Conservation (phyloP, 371 early-diverging fungal genomes). For the Coemansia sp. region DNA sequence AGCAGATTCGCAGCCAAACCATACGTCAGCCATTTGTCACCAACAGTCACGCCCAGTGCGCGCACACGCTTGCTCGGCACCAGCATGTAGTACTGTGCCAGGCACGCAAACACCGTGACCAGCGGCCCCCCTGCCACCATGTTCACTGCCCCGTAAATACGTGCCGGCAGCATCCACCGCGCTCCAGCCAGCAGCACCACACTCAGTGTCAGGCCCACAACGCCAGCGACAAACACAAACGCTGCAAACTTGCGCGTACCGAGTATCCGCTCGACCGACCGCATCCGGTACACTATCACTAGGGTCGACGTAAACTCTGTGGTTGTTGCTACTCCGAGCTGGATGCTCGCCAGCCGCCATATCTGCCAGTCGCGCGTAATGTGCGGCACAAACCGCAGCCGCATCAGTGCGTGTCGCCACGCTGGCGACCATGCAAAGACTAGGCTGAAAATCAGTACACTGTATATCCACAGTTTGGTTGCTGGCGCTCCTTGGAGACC, state of each 20-base stretch:
- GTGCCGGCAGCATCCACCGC: not conserved
- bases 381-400: slow-evolving; percentile 19
- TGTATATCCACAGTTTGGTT: not conserved
- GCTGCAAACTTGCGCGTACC: slow-evolving; percentile 34
- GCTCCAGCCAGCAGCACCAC: not conserved
- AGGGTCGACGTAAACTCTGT: slow-evolving; percentile 4
- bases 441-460: not conserved
- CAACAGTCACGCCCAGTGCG: slow-evolving; percentile 4
- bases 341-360: slow-evolving; percentile 31
- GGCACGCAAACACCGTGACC: slow-evolving; percentile 12
- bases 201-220: slow-evolving; percentile 21
- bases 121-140: slow-evolving; percentile 24
- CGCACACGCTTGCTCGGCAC: slow-evolving; percentile 14
- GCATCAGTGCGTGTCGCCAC: not conserved
- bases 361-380: slow-evolving; percentile 8
- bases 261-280: slow-evolving; percentile 33
- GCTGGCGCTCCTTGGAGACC: not conserved
- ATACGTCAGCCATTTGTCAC: slow-evolving; percentile 28
- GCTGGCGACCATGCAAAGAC: not conserved
- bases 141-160: not conserved
- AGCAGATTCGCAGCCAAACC: slow-evolving; percentile 4
- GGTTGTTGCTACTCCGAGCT: slow-evolving; percentile 9
- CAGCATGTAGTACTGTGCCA: slow-evolving; percentile 23
- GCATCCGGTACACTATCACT: slow-evolving; percentile 25
- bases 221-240: slow-evolving; percentile 12